Evolutionary conservation across 1,284 basidiomycete genomes (phyloP), one percentile per base, ranked within the genome.

Genomic region (Stereum hirsutum): DNA sequence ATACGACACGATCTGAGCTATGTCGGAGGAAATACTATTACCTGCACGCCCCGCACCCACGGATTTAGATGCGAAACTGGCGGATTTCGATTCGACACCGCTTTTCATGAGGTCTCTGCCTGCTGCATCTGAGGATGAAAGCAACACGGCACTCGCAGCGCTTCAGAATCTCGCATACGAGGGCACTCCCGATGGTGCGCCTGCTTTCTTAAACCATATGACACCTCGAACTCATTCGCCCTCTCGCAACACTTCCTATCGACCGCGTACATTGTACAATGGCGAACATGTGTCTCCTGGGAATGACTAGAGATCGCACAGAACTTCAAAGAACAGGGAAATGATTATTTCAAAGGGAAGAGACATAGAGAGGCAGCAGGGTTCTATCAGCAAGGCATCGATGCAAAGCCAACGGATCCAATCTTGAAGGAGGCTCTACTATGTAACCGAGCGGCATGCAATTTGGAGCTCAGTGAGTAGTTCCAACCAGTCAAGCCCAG

Each of bases 321-420:
- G 49, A 94, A 89, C 59, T 97, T 97, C 65, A 97, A 97, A 62
- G 78, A 89, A 43, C 91, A 97, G 60, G 95, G 92, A 2, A 97
- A 97, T 60, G 89, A 93, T 45, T 92, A 96, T 55, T 97, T 89
- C 66, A 81, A 80, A 49, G 84, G 83, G 19, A 90, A 88, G 58
- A 77, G 89, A 38, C 89, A 81, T 62, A 75, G 84, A 24, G 94
- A 99, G 59, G 95, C 95, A 2, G 52, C 84, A 8, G 78, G 80
- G 0, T 97, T 98, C 58, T 99, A 98, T 61, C 82, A 84, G 0
- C 88, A 95, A 57, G 95, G 86, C 0, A 58, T 99, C 24, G 86
- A 95, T 39, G 88, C 87, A 1, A 76, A 84, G 41, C 88, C 92
- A 2, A 72, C 75, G 5, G 81, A 90, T 54, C 48, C 56, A 8